phyloP scores from a whole-genome alignment of 106 monocot genomes.

The Allium sativum region DNA sequence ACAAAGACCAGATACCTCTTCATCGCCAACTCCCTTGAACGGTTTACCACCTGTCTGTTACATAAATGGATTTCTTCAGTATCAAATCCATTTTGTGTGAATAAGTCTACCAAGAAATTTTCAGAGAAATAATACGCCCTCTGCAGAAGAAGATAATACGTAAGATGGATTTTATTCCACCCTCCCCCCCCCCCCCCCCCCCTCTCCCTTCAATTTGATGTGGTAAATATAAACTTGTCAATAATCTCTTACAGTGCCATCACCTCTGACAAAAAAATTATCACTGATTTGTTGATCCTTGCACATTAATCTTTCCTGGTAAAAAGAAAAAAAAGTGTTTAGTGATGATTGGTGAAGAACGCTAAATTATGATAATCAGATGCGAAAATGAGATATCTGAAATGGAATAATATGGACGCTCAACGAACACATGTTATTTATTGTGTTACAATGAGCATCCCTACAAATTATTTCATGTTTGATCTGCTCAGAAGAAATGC shows the following conservation, averaged over 20 bases:
- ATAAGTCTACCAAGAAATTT: constrained; percentile 53
- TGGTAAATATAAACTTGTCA: not conserved
- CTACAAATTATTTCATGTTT: too few relatives aligned
- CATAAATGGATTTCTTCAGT: constrained; percentile 42
- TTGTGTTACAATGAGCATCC: too few relatives aligned
- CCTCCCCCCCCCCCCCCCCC: too few relatives aligned
- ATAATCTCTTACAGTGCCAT: constrained; percentile 83
- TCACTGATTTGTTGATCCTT: constrained; percentile 92
- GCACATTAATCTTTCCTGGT: constrained; percentile 68
- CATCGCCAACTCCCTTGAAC: constrained; percentile 78
- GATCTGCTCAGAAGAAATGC: not conserved
- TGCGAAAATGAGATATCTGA: too few relatives aligned
- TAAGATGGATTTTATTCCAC: constrained; percentile 4
- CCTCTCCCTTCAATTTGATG: not conserved
- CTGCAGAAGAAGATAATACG: constrained; percentile 24
- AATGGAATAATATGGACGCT: not conserved
- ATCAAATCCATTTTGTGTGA: constrained; percentile 60
- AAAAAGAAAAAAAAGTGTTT: not conserved
- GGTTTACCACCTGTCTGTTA: constrained; percentile 87
- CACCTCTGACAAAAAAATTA: constrained; percentile 96
- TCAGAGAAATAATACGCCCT: constrained; percentile 89
- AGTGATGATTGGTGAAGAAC: too few relatives aligned
- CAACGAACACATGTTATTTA: too few relatives aligned
- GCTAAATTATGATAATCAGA: too few relatives aligned
- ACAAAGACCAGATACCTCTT: constrained; percentile 39